Evolutionary conservation across 164 flowering plant genomes (phyloP), one percentile per base, ranked within the genome.

Genomic region (Piper longum): DNA sequence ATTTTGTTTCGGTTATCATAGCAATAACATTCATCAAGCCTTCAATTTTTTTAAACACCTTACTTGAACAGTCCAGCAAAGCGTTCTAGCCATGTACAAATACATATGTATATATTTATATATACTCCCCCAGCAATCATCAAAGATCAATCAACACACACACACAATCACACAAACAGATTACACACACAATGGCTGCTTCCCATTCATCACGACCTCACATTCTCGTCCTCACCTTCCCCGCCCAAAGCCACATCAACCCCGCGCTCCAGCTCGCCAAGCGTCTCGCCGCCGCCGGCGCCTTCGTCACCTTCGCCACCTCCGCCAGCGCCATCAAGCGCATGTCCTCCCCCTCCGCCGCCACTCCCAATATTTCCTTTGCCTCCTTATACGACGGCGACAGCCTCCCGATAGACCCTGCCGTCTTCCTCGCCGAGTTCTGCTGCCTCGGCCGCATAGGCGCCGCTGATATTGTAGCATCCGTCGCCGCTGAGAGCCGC

Each of bases 181-280:
- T 26, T 26, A 26, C 36, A 26, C 36, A 26, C 36, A 26, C 36
- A 26, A 26, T 26, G 36, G 36, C 36, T 26, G 36, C 36, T 56
- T 11, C 39, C 16, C 26, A 14, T 56, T n/a, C 26, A 16, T 36
- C 40, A 4, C 40, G 17, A 8, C 59, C 59, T 39, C 85, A 74
- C 65, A 56, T 81, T 66, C 71, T 83, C 5, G 17, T 83, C 2
- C 66, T 80, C 2, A 62, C 83, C 14, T 82, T 62, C 17, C 77
- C 83, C 0, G 72, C 74, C 0, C 86, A 79, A 60, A 82, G 86
- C 65, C 80, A 76, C 67, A 66, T 82, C 51, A 85, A 83, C 67
- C 87, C 87, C 0, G 4, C 70, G 43, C 84, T 85, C 39, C 83
- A 76, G 18, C 65, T 85, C 64, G 80, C 85, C 66, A 71, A 70